A percentile compares a stretch with the other conserved stretches of the same genome.
These are phyloP conservation scores for Aethionema arabicum DNA, from an alignment of 345 rosid genomes.

Conservation along the genomic window DNA sequence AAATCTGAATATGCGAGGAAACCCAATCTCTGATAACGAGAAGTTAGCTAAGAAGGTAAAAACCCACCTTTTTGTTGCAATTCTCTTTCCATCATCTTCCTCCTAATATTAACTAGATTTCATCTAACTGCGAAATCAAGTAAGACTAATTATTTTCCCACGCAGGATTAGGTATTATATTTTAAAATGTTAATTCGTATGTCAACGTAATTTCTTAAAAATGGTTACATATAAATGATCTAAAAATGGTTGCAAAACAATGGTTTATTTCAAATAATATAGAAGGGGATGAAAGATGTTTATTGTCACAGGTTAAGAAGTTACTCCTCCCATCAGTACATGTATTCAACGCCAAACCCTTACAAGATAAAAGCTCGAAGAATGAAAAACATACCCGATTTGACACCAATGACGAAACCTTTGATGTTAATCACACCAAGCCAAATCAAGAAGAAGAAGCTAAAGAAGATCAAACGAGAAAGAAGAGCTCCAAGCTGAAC, in stretches of 20 bases:
- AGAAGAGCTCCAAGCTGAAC: conserved; percentile 33
- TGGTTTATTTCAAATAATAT: too few relatives aligned
- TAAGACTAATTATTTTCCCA: not conserved
- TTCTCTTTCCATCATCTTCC: not conserved
- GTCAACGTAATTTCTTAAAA: too few relatives aligned
- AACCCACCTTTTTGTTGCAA: not conserved
- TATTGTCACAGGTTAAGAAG: conserved; percentile 48
- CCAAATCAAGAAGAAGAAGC: conserved; percentile 22
- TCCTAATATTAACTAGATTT: conserved; percentile 15
- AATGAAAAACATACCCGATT: conserved; percentile 31
- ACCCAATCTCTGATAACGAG: conserved; percentile 68
- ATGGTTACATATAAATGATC: too few relatives aligned
- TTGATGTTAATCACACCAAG: conserved; percentile 33
- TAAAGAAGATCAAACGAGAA: conserved; percentile 25
- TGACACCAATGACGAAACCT: conserved; percentile 30
- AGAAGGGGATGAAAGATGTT: too few relatives aligned
- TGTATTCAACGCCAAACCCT: conserved; percentile 71
- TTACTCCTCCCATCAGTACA: conserved; percentile 57
- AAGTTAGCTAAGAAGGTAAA: conserved; percentile 69
- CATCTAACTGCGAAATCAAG: not conserved
- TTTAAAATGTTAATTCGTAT: too few relatives aligned
- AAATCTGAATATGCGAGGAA: conserved; percentile 81
- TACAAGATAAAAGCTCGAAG: conserved; percentile 42
- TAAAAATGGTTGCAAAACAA: too few relatives aligned
- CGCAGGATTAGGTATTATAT: too few relatives aligned